Evolutionary conservation across 164 flowering plant genomes (phyloP).

Genomic region (Brasenia schreberi): DNA sequence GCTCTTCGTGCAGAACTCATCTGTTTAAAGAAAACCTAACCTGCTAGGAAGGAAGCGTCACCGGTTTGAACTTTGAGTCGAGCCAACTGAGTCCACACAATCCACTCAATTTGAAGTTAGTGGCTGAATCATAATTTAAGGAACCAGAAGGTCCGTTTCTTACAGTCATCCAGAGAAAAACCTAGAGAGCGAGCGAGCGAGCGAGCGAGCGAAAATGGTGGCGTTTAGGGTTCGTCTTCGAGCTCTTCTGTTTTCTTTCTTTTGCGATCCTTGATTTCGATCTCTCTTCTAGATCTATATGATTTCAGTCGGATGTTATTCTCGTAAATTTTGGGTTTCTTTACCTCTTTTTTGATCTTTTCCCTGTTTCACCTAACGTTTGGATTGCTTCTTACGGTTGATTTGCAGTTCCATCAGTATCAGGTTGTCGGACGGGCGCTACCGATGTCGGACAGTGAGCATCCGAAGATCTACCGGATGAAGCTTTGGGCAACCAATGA

Average conservation of each 20-base stretch:
- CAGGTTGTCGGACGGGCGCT: slow-evolving; percentile 86
- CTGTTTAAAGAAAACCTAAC: too few species aligned
- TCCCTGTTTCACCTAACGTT: background rate
- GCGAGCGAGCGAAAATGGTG: background rate
- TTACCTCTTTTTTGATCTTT: background rate
- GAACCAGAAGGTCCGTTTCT: too few species aligned
- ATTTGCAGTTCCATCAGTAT: slow-evolving; percentile 68
- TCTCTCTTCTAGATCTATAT: background rate
- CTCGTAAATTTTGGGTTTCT: background rate
- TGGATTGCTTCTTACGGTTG: background rate
- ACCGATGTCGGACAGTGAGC: slow-evolving; percentile 56
- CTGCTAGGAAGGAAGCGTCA: too few species aligned
- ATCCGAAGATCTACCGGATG: slow-evolving; percentile 86
- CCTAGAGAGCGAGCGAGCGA: too few species aligned
- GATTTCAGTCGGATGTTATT: background rate
- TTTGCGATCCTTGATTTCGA: background rate
- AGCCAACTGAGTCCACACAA: too few species aligned
- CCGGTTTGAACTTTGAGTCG: too few species aligned
- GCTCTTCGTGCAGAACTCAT: too few species aligned
- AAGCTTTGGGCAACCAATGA: slow-evolving; percentile 86
- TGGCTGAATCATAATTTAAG: too few species aligned
- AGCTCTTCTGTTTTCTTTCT: background rate
- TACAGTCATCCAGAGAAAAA: too few species aligned
- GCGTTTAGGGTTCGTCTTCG: background rate
- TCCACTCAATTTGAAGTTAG: too few species aligned